Evolutionary conservation across 2,329 filamentous ascomycete genomes (phyloP), one percentile per base, ranked within the genome.

Genomic region (Fusarium globosum): DNA sequence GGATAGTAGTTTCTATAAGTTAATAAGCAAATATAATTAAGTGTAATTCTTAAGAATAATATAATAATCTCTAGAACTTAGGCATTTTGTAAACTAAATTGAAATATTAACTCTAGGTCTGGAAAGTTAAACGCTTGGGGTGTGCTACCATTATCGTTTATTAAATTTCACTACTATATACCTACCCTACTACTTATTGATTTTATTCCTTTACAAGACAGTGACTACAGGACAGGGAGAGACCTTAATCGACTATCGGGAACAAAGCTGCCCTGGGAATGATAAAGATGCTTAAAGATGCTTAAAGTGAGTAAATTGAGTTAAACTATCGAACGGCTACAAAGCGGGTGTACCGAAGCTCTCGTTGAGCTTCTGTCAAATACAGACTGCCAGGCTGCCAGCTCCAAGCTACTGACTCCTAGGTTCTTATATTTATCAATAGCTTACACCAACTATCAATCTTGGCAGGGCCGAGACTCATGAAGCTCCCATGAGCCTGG

Each of bases 311-410:
- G 28, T 46, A 38, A 20, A 52, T 57, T 56, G 9, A 60, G 53
- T 61, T 61, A 3, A 20, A 55, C 46, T 56, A 70, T 53, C 30
- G 8, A 56, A 33, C 16, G 35, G 49, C 42, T 65, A 48, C 28
- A 14, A 39, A 43, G 41, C 20, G 36, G 30, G 48, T 71, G 41
- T 20, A 33, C n/a, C 18, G 6, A 65, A 55, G 23, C 56, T 71
- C 42, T 35, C 51, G 65, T 52, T 9, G 51, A 46, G 23, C 55
- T 58, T 52, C 42, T n/a, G 45, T 39, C 11, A 62, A 43, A 42
- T 36, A 55, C 52, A 36, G 26, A 53, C 51, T 51, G 57, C 38
- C 46, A 39, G 46, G n/a, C n/a, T 11, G 6, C 42, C 52, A 42
- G 57, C 43, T 35, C 36, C 33, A 15, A 9, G n/a, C 18, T 51